Conservation (phyloP, 2,329 filamentous ascomycete species). For the Neofusicoccum laricinum region DNA sequence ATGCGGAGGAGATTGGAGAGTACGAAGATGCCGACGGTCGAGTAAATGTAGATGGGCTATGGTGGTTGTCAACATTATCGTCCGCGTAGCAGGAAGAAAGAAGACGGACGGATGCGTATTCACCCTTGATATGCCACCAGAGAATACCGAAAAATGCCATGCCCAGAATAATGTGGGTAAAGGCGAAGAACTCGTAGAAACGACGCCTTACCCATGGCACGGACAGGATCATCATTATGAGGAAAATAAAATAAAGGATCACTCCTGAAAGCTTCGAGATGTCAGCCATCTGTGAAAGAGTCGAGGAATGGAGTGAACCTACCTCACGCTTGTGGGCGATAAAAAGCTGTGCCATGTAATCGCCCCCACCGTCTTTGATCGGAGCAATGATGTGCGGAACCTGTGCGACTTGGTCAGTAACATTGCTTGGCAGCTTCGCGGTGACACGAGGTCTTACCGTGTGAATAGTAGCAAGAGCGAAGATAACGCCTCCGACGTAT, state of each 20-base stretch:
- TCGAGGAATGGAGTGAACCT: background rate
- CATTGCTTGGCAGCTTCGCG: too few relatives aligned
- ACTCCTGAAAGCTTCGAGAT: constrained; percentile 21
- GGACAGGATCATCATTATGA: constrained; percentile 25
- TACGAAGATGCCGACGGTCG: constrained; percentile 23
- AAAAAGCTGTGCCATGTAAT: constrained; percentile 21
- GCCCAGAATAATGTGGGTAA: constrained; percentile 23
- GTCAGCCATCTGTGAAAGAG: background rate
- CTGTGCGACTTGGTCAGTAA: constrained; percentile 3
- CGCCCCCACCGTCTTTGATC: constrained; percentile 22
- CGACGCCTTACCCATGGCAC: constrained; percentile 24
- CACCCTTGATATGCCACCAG: constrained; percentile 27
- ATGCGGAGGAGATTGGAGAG: constrained; percentile 21
- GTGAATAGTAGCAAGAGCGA: constrained; percentile 25
- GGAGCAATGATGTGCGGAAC: constrained; percentile 24
- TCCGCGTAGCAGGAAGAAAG: background rate
- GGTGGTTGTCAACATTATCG: too few relatives aligned
- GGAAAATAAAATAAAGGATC: constrained; percentile 20
- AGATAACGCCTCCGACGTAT: constrained; percentile 22
- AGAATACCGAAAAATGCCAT: constrained; percentile 24
- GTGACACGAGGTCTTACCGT: constrained; percentile 17
- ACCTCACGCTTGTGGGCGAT: constrained; percentile 20
- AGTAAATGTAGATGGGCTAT: constrained; percentile 26
- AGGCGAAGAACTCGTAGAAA: constrained; percentile 27
- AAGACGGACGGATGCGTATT: constrained; percentile 19